Conservation (phyloP, 225 moss, liverwort and hornwort genomes). For the Pseudisothecium myosuroides region DNA sequence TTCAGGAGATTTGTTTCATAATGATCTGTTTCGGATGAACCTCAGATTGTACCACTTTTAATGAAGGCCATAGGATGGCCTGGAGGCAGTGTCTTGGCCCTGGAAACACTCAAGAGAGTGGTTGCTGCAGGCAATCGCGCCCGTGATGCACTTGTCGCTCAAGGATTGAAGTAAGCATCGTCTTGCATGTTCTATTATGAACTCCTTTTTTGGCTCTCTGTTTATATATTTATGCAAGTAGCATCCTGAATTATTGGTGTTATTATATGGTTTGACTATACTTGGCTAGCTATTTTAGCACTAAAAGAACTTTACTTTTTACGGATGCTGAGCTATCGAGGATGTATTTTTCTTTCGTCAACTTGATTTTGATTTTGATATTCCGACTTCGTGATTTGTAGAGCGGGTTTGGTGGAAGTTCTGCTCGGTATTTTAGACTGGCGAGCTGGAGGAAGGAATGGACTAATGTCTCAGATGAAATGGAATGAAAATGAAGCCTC, state of each 20-base stretch:
- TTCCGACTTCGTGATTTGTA: conserved; percentile 8
- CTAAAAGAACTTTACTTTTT: neutral
- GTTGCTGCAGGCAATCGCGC: conserved; percentile 93
- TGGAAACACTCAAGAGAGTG: conserved; percentile 85
- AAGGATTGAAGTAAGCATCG: conserved; percentile 75
- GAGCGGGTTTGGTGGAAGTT: conserved; percentile 82
- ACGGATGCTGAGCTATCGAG: neutral
- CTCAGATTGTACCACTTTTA: conserved; percentile 79
- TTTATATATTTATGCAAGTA: neutral
- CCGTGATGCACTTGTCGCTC: conserved; percentile 88
- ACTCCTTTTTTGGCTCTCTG: neutral
- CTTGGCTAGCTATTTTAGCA: neutral
- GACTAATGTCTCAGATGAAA: conserved; percentile 85
- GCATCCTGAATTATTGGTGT: neutral
- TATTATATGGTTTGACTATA: neutral
- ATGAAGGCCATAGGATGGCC: conserved; percentile 99
- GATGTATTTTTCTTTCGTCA: neutral
- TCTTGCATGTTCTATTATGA: neutral
- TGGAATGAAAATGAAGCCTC: conserved; percentile 96
- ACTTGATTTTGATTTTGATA: neutral
- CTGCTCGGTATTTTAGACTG: conserved; percentile 87
- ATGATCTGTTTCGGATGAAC: neutral
- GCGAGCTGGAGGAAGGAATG: conserved; percentile 89
- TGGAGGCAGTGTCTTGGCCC: conserved; percentile 85
- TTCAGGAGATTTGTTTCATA: neutral